phyloP scores from a whole-genome alignment of 768 basidiomycete genomes.

The Podaxis carcinomalis region DNA sequence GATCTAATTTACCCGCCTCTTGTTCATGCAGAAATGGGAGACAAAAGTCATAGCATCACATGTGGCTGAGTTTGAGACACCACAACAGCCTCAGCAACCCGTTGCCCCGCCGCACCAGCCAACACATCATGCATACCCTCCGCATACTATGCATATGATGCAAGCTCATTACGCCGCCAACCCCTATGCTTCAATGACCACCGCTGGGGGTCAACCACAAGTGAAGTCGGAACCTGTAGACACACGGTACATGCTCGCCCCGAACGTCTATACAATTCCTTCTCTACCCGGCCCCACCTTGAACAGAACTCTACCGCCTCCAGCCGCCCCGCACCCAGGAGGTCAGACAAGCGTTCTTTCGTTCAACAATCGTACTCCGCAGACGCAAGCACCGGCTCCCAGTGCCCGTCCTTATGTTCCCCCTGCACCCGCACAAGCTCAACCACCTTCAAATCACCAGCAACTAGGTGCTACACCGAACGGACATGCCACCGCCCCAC shows the following conservation, averaged over 20 bases:
- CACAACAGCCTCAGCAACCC: constrained; percentile 28
- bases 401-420: constrained; percentile 12
- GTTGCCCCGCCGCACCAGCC: constrained; percentile 39
- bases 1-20: constrained; percentile 14
- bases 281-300: constrained; percentile 64
- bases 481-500: constrained; percentile 12
- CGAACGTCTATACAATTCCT: constrained; percentile 43
- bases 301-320: constrained; percentile 43
- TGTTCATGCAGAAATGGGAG: constrained; percentile 82
- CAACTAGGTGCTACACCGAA: constrained; percentile 9
- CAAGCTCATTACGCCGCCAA: constrained; percentile 50
- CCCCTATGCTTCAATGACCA: constrained; percentile 43
- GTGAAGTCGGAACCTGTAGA: constrained; percentile 78
- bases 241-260: constrained; percentile 53
- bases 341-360: constrained; percentile 58
- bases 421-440: constrained; percentile 5
- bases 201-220: constrained; percentile 33
- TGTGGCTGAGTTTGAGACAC: constrained; percentile 88
- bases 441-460: constrained; percentile 1
- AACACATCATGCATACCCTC: constrained; percentile 50
- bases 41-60: constrained; percentile 89
- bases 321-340: constrained; percentile 42
- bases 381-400: constrained; percentile 18
- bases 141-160: constrained; percentile 62
- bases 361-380: constrained; percentile 35